Conservation (phyloP, 176 grass and related monocot species). For the Dendrocalamus sinicus region DNA sequence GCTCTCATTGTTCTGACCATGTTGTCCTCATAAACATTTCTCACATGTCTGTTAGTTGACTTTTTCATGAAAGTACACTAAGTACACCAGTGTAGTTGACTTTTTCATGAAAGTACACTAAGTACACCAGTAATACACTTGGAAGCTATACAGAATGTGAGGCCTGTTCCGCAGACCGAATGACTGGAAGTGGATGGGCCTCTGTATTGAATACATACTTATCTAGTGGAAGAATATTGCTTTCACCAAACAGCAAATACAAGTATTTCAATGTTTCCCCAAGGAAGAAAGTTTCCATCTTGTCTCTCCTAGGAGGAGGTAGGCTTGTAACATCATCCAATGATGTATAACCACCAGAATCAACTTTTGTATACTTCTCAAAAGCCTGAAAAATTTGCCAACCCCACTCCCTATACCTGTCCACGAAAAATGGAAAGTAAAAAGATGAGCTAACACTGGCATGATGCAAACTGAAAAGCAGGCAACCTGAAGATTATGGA, state of each 20-base stretch:
- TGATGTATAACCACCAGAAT: conserved; percentile 89
- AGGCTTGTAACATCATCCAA: conserved; percentile 90
- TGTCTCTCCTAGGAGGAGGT: conserved; percentile 86
- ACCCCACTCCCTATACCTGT: conserved; percentile 97
- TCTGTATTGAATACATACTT: conserved; percentile 96
- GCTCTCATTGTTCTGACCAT: conserved; percentile 30
- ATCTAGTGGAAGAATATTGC: conserved; percentile 75
- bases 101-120: conserved; percentile 38
- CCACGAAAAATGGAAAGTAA: conserved; percentile 24
- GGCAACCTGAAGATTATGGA: neutral
- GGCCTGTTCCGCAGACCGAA: conserved; percentile 39
- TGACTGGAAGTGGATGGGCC: conserved; percentile 89
- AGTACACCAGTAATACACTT: conserved; percentile 36
- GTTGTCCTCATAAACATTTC: conserved; percentile 18
- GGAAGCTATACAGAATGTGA: conserved; percentile 54
- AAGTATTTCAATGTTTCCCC: conserved; percentile 95
- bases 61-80: conserved; percentile 38
- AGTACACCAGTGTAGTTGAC: conserved; percentile 35
- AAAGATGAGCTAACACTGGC: conserved; percentile 22
- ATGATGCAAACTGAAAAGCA: conserved; percentile 18
- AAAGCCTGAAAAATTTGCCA: conserved; percentile 97
- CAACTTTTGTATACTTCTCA: conserved; percentile 89
- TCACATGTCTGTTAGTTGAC: conserved; percentile 32
- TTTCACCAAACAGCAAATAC: conserved; percentile 94
- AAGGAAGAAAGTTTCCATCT: conserved; percentile 96